Evolutionary conservation across 1,284 basidiomycete genomes (phyloP), one percentile per base, ranked within the genome.

Genomic region (Malassezia caprae): DNA sequence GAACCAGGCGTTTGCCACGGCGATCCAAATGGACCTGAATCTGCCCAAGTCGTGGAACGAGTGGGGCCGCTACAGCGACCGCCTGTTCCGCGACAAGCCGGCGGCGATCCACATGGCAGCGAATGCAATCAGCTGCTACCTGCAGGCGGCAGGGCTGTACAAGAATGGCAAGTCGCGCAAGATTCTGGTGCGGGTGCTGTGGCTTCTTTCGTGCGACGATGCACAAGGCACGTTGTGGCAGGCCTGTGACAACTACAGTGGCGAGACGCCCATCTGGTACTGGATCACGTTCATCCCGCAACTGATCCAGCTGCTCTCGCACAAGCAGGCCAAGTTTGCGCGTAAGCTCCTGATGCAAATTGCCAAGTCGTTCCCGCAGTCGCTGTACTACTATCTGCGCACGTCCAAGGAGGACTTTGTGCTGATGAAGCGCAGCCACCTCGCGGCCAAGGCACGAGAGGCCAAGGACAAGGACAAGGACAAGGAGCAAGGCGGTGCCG

Each of bases 281-380:
- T 99, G 94, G 94, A 94, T 98, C 67, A 88, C 91, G 1, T 81
- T 96, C 53, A 91, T 96, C 47, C 94, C 94, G 13, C 94, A 99
- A 72, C 81, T 99, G n/a, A 84, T 91, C 62, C 77, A 88, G 48
- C 90, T 90, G 3, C 80, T 98, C 24, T 87, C 87, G 7, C 86
- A 93, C 60, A 83, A 88, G 47, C 94, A 99, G 76, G 85, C 88
- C 30, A 88, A 88, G 66, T 91, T 93, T 74, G 93, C 90, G 0
- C 82, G 90, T 15, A 85, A 87, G 73, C 82, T 98, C 48, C 80
- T 99, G 43, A 79, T 93, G 59, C 87, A 88, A 62, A 82, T 99
- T 53, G 91, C 93, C 35, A 90, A 93, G 76, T 79, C 84, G 59
- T 94, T 85, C 77, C 94, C 96, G 30, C 94, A 96, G 80, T 90